phyloP scores from a whole-genome alignment of 2,329 filamentous ascomycete species.

The Bipolaris victoriae region DNA sequence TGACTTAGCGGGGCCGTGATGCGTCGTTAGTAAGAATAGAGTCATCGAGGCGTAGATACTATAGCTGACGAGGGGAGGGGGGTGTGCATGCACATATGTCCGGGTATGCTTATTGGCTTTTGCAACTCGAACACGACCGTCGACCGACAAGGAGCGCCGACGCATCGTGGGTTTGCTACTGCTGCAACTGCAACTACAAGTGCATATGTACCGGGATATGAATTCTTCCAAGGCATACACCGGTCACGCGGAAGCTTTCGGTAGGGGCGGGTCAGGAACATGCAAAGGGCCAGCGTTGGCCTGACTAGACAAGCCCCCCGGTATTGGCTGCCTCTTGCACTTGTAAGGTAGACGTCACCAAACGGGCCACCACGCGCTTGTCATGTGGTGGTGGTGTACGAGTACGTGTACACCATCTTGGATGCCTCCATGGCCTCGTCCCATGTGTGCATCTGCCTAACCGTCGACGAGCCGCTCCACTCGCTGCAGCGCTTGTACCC shows the following conservation, averaged over 20 bases:
- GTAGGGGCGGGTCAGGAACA: slow-evolving; percentile 18
- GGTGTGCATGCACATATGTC: background rate
- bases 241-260: slow-evolving; percentile 26
- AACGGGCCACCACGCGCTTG: background rate
- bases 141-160: background rate
- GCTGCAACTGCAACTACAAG: background rate
- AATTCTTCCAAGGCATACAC: slow-evolving; percentile 11
- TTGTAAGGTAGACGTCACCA: slow-evolving; percentile 22
- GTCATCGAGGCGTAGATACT: background rate
- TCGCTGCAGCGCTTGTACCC: slow-evolving; percentile 8
- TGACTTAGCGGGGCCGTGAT: background rate
- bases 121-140: background rate
- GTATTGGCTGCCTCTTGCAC: slow-evolving; percentile 13
- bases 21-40: background rate
- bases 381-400: background rate
- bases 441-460: slow-evolving; percentile 13
- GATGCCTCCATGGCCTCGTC: too few relatives aligned
- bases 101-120: background rate
- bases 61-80: background rate
- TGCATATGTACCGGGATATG: slow-evolving; percentile 14
- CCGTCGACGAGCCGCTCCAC: slow-evolving; percentile 9
- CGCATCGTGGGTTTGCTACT: slow-evolving; percentile 2
- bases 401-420: background rate
- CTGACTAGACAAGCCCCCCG: background rate
- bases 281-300: slow-evolving; percentile 11